A percentile compares a stretch with the other conserved stretches of the same genome.
These are phyloP conservation scores for Nicotiana tabacum DNA, from an alignment of 257 asterid genomes.

Conservation along the genomic window DNA sequence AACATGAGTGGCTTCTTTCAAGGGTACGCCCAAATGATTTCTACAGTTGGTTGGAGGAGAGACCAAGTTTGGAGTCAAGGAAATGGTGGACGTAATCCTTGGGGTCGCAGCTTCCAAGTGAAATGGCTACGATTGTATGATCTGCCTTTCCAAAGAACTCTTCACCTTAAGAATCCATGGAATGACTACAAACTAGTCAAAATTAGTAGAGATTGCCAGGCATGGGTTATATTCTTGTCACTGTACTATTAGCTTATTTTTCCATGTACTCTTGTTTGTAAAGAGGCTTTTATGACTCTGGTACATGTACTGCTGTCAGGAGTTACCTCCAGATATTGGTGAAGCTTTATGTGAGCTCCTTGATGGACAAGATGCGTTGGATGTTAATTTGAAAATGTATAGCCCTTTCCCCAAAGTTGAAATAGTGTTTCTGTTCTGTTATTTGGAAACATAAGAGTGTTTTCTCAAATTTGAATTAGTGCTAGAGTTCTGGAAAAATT, in stretches of 20 bases:
- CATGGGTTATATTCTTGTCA: slow-evolving; percentile 16
- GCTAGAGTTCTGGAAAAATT: not conserved
- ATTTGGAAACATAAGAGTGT: slow-evolving; percentile 2
- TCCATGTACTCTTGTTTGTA: not conserved
- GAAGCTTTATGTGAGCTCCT: slow-evolving; percentile 93
- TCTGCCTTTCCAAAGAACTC: slow-evolving; percentile 83
- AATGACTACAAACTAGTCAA: slow-evolving; percentile 88
- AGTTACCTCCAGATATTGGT: slow-evolving; percentile 84
- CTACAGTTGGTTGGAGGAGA: slow-evolving; percentile 82
- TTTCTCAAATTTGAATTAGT: slow-evolving; percentile 1
- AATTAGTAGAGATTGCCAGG: slow-evolving; percentile 99
- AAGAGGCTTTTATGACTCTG: slow-evolving; percentile 20
- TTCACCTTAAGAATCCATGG: slow-evolving; percentile 91
- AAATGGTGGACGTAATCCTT: slow-evolving; percentile 63
- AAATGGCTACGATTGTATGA: slow-evolving; percentile 76
- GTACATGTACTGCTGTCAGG: slow-evolving; percentile 48
- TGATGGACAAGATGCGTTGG: slow-evolving; percentile 54
- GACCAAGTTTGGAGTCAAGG: slow-evolving; percentile 84
- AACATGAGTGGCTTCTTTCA: slow-evolving; percentile 97
- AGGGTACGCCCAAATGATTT: slow-evolving; percentile 97
- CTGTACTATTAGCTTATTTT: not conserved
- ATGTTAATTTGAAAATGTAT: slow-evolving; percentile 38
- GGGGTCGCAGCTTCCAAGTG: slow-evolving; percentile 90
- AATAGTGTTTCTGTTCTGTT: slow-evolving; percentile 8
- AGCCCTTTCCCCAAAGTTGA: not conserved